Base-by-base conservation (phyloP, 768 basidiomycete genomes). In the Leucosporidium scottii region DNA sequence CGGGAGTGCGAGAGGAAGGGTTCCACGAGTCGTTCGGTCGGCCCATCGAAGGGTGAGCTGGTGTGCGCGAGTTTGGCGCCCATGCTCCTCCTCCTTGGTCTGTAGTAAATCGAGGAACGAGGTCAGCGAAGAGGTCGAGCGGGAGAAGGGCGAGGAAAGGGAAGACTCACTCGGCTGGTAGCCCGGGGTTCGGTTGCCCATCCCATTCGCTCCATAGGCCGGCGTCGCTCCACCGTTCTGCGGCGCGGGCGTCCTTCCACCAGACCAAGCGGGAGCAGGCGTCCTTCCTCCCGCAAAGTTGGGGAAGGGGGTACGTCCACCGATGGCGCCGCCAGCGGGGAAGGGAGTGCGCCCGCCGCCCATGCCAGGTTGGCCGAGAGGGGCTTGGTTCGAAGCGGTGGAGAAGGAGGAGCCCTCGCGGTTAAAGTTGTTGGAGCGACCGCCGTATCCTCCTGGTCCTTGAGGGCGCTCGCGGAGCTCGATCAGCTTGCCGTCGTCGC, bases 231-330 rank as follows among this genome's bases (percentile, higher is more conserved):
- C 69, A 21, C 63, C 64, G 31, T 28, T 69, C 48, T 28, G n/a
- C 4, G 64, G 65, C 9, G 64, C 72, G 0, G 72, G 72, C 34
- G 72, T 73, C 44, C 64, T 61, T 18, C 72, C 72, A 30, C 72
- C 72, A 5, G 55, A 17, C 51, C 67, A 67, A 2, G 59, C 44
- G 8, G 66, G 72, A 15, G 75, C 75, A 8, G 70, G 70, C 34
- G 70, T 72, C 34, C 73, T 58, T 15, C 73, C 73, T 44, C 71
- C 71, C 4, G 59, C 51, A 23, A 47, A 56, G 9, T 61, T 62
- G 4, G 73, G 73, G 23, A 69, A 69, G 9, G 75, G 75, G 1
- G 75, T 75, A 10, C 62, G 39, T n/a, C 75, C 75, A 28, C 71
- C 71, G 13, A 53, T 53, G 17, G 25, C 56, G 23, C 28, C 54